A percentile compares a stretch with the other conserved stretches of the same genome.
Conservation (phyloP, 345 rosid species). For the Dipteronia dyeriana region DNA sequence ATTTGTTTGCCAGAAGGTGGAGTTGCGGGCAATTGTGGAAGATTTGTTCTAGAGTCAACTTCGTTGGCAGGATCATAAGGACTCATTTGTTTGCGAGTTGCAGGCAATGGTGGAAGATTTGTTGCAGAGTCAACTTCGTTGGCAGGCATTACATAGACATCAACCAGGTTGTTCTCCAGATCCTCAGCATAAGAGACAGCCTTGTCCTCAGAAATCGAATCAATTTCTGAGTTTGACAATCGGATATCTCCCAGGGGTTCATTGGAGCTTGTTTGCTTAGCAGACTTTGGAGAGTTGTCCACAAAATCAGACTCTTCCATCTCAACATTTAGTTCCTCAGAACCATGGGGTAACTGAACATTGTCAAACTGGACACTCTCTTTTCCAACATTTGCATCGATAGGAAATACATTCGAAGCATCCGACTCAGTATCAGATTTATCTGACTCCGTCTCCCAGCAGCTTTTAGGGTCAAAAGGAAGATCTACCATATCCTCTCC, state of each 20-base stretch:
- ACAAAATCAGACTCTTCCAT: background rate
- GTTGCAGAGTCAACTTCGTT: slow-evolving; percentile 16
- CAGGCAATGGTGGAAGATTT: slow-evolving; percentile 20
- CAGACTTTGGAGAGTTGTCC: background rate
- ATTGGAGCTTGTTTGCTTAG: too few relatives aligned
- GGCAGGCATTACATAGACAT: slow-evolving; percentile 15
- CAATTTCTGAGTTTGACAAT: background rate
- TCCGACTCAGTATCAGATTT: background rate
- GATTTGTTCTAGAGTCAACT: background rate
- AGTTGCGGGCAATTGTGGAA: slow-evolving; percentile 22
- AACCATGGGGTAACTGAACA: background rate
- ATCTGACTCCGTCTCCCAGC: slow-evolving; percentile 3
- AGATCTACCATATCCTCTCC: background rate
- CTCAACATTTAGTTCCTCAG: slow-evolving; percentile 8
- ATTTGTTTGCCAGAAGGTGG: slow-evolving; percentile 22
- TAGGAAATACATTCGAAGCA: background rate
- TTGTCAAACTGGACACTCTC: background rate
- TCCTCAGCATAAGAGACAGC: background rate
- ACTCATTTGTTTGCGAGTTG: slow-evolving; percentile 20
- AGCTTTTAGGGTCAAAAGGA: background rate
- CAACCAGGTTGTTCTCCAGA: background rate
- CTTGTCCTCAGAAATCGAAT: background rate
- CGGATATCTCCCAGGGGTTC: background rate
- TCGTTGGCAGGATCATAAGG: slow-evolving; percentile 10
- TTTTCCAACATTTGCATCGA: background rate